Base-by-base conservation (phyloP, 2,329 filamentous ascomycete genomes). In the Aspergillus melleus region DNA sequence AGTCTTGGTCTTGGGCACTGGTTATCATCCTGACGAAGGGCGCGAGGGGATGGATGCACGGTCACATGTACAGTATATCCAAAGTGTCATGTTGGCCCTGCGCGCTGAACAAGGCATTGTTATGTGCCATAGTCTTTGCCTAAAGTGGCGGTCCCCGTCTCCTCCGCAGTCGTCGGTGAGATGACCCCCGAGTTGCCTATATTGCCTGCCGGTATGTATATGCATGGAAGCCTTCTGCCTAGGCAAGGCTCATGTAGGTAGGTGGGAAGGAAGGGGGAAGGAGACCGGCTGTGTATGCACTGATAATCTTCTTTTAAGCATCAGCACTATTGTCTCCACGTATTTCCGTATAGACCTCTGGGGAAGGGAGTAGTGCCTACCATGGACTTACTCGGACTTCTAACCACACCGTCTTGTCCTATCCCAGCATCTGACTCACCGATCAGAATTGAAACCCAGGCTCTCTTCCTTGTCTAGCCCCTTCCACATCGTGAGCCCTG, bases 271-370 rank as follows among this genome's bases (percentile, higher is more conserved):
- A 52, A 26, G 46, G 32, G 54, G 19, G 22, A 16, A 26, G 22
- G 22, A 44, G 49, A 44, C 8, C 11, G 29, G 36, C 22, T 57
- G 39, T 57, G 39, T 60, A 16, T n/a, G 36, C 22, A 50, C 32
- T 49, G 54, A 52, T 44, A 19, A 46, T 52, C 42, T 46, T 52
- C 47, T 52, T 57, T 29, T 44, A 47, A 58, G 58, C 54, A 60
- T 57, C 42, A 51, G 36, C 32, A 53, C 50, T 49, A 42, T 57
- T 24, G 11, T 44, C 50, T 26, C 19, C 44, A 47, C 19, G 22
- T 20, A 42, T 12, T 47, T 24, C 44, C 9, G 44, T 47, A 47
- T 14, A 47, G 19, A 16, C 44, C 44, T 20, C 1, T 11, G 44
- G 44, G 44, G 19, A n/a, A 39, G 36, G 36, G 36, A 39, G n/a